A percentile compares a stretch with the other conserved stretches of the same genome.
Evolutionary conservation across 2,329 filamentous ascomycete species (phyloP).

Genomic region (Ampelomyces quisqualis): DNA sequence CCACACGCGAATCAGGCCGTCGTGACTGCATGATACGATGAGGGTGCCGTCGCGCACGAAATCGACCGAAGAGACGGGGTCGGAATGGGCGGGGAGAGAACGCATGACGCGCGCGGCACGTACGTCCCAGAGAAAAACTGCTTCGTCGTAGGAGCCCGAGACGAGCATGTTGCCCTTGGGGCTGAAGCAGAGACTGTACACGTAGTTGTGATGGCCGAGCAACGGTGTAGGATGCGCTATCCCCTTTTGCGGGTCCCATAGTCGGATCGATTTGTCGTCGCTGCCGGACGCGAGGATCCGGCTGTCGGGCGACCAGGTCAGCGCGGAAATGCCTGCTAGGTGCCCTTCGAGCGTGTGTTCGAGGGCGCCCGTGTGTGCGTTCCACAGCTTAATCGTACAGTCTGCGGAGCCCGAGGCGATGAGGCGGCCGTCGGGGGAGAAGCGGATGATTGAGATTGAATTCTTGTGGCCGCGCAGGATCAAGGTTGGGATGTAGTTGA

Average conservation of each 20-base stretch:
- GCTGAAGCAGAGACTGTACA: slow-evolving; percentile 92
- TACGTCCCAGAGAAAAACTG: slow-evolving; percentile 95
- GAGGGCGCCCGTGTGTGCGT: slow-evolving; percentile 72
- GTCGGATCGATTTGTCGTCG: slow-evolving; percentile 91
- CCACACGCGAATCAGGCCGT: slow-evolving; percentile 80
- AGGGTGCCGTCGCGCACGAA: slow-evolving; percentile 91
- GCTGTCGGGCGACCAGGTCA: slow-evolving; percentile 93
- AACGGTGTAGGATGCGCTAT: slow-evolving; percentile 63
- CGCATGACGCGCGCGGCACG: slow-evolving; percentile 84
- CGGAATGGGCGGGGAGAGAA: slow-evolving; percentile 87
- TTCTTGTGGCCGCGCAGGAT: slow-evolving; percentile 75
- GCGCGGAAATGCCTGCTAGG: slow-evolving; percentile 84
- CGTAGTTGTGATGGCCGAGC: slow-evolving; percentile 91
- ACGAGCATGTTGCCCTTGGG: slow-evolving; percentile 97
- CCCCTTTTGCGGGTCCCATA: slow-evolving; percentile 74
- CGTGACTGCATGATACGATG: slow-evolving; percentile 86
- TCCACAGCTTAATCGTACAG: slow-evolving; percentile 88
- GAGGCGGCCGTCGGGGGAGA: slow-evolving; percentile 86
- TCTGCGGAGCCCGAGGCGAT: slow-evolving; percentile 88
- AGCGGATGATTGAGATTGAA: slow-evolving; percentile 80
- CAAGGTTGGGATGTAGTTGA: slow-evolving; percentile 70
- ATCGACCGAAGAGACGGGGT: slow-evolving; percentile 90
- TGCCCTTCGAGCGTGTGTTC: slow-evolving; percentile 91
- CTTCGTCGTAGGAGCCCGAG: slow-evolving; percentile 94
- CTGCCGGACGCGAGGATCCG: slow-evolving; percentile 85